Base-by-base conservation (phyloP, 495 filamentous ascomycete genomes). In the Lepraria neglecta region DNA sequence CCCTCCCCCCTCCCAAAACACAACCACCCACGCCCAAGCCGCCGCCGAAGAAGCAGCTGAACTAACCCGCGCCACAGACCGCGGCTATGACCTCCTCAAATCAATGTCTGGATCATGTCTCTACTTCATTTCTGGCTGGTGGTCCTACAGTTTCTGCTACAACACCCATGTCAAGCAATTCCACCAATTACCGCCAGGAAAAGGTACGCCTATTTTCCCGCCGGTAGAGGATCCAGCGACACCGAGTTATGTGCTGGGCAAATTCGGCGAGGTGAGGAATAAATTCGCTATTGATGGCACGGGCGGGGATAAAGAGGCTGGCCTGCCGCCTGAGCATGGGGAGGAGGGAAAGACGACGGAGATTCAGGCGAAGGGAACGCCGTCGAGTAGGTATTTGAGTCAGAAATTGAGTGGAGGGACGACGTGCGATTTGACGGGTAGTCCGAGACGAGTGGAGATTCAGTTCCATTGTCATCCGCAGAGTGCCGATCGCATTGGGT, bases 131-230 rank as follows among this genome's bases (percentile, higher is more conserved):
- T 87, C 83, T 1, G 94, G 92, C 4, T 98, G 94, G 94, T 98
- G 94, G 94, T 91, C 87, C 58, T 98, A 98, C 71, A 86, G 84
- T 38, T 97, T 96, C 75, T 98, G 94, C 76, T 96, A 97, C 76
- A 87, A 88, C 68, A 79, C 83, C 47, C 83, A 89, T 58, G 85
- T 98, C 38, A 88, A 87, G 64, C 94, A 98, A 71, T 98, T 96
- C 73, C 94, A 97, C 74, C 89, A 88, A 56, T 75, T 91, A 56
- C 83, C 91, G 0, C 73, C 82, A 55, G 75, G 82, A 61, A 74
- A 80, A 68, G 33, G 85, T 6, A 80, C 84, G 1, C 84, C 89
- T 4, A 78, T 81, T 19, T 87, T 86, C 61, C 87, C 88, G 10
- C 88, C 89, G 0, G 76, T 81, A 51, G 84, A 88, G 65, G 94